Base-by-base conservation (phyloP, 2,329 filamentous ascomycete species). In the Aspergillus ochraceoroseus region DNA sequence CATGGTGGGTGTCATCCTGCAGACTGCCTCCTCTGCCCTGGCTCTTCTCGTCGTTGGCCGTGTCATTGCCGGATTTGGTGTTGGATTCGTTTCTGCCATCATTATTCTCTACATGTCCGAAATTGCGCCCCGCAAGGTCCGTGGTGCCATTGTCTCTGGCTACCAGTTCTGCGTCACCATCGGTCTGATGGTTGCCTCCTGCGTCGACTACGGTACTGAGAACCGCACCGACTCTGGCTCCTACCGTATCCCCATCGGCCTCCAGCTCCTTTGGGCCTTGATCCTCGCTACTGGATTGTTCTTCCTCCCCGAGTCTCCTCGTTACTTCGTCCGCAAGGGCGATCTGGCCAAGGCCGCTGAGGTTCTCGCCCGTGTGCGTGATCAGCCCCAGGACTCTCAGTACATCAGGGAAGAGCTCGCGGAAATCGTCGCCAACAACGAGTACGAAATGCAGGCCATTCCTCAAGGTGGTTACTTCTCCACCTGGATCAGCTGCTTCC, bases 21-120 rank as follows among this genome's bases (percentile, higher is more conserved):
- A 89, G 70, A 80, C 79, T 38, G 70, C 72, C 38, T 70, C 74
- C 23, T 56, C 55, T 26, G 63, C 71, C 38, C 69, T 84, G 8
- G 77, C 72, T 42, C 71, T 79, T 47, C 79, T 88, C 44, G 81
- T 86, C 14, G 75, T 77, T 43, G 85, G 85, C 62, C 84, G 85
- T 74, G 68, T 88, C 43, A 67, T 90, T 54, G 81, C 84, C 32
- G 85, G 85, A 62, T 63, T 87, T 41, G 85, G 85, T 73, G 83
- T 88, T 55, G 85, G 85, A 59, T 87, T 87, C 61, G 83, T 85
- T 53, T 87, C 83, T 6, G 83, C 85, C 56, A 80, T 87, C 56
- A 80, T 88, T 64, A 86, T 88, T 59, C 73, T 88, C 46, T 89
- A 92, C 77, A 90, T 92, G 85, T 87, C 82, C 33, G 86, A 89